These are phyloP conservation scores for Tricholoma sp. DNA, from an alignment of 768 basidiomycete species.

Conservation along the genomic window DNA sequence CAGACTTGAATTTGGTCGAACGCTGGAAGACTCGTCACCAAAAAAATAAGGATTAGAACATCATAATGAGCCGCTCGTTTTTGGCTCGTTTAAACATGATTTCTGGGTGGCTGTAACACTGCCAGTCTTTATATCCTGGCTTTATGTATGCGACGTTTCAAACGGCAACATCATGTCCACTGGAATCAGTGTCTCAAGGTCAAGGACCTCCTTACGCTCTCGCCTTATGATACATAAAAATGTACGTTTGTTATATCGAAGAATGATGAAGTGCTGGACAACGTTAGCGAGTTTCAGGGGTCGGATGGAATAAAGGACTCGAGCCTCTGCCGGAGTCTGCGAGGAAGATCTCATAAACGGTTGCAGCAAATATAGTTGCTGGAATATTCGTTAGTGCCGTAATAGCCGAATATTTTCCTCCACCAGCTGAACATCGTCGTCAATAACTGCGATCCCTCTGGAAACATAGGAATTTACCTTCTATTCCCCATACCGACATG, in stretches of 20 bases:
- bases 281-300: background rate
- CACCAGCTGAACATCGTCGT: conserved; percentile 34
- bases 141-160: background rate
- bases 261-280: background rate
- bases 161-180: too few relatives aligned
- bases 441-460: background rate
- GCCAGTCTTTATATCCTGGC: too few relatives aligned
- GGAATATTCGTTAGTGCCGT: conserved; percentile 64
- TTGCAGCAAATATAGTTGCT: conserved; percentile 49
- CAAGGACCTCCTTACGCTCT: background rate
- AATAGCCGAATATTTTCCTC: conserved; percentile 56
- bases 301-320: conserved; percentile 11
- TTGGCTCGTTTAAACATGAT: too few relatives aligned
- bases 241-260: background rate
- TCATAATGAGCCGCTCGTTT: too few relatives aligned
- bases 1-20: too few relatives aligned
- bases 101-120: too few relatives aligned
- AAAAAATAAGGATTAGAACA: too few relatives aligned
- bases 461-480: conserved; percentile 23
- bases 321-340: conserved; percentile 55
- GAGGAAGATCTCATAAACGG: conserved; percentile 53
- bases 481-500: conserved; percentile 54
- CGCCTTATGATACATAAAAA: background rate
- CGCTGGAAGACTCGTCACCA: too few relatives aligned
- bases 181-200: background rate